These are phyloP conservation scores for Phytophthora boehmeriae DNA, from an alignment of 352 stramenopile genomes.

Conservation along the genomic window DNA sequence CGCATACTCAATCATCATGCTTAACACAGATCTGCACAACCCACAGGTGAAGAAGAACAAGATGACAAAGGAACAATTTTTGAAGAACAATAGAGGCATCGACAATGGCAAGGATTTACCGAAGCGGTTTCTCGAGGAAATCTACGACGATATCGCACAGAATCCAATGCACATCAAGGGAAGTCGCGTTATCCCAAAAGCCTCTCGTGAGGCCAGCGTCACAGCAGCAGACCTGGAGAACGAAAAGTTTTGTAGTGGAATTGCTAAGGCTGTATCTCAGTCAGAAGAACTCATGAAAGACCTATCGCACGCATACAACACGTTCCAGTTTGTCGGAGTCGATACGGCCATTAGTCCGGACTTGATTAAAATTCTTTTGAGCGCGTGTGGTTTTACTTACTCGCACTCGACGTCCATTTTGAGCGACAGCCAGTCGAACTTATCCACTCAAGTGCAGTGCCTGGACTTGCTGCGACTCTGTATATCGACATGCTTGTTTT, in stretches of 20 bases:
- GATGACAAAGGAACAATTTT: conserved; percentile 97
- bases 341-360: conserved; percentile 90
- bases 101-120: conserved; percentile 92
- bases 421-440: conserved; percentile 75
- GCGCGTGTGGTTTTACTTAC: conserved; percentile 95
- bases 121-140: conserved; percentile 91
- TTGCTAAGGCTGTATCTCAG: conserved; percentile 80
- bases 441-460: conserved; percentile 82
- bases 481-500: conserved; percentile 86
- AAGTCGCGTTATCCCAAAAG: conserved; percentile 52
- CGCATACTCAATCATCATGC: conserved; percentile 92
- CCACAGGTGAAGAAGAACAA: conserved; percentile 94
- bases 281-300: conserved; percentile 89
- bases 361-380: conserved; percentile 92
- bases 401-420: conserved; percentile 87
- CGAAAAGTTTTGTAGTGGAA: conserved; percentile 73
- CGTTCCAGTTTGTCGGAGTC: conserved; percentile 93
- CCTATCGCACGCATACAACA: conserved; percentile 76
- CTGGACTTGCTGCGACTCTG: conserved; percentile 81
- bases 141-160: conserved; percentile 96
- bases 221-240: conserved; percentile 64
- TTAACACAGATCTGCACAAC: conserved; percentile 92
- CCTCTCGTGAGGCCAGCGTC: conserved; percentile 49
- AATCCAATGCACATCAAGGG: conserved; percentile 93
- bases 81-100: conserved; percentile 96